Percentiles rank a stretch among this genome's conserved stretches.
phyloP scores from a whole-genome alignment of 1,284 basidiomycete genomes.

The Exobasidium rhododendri region DNA sequence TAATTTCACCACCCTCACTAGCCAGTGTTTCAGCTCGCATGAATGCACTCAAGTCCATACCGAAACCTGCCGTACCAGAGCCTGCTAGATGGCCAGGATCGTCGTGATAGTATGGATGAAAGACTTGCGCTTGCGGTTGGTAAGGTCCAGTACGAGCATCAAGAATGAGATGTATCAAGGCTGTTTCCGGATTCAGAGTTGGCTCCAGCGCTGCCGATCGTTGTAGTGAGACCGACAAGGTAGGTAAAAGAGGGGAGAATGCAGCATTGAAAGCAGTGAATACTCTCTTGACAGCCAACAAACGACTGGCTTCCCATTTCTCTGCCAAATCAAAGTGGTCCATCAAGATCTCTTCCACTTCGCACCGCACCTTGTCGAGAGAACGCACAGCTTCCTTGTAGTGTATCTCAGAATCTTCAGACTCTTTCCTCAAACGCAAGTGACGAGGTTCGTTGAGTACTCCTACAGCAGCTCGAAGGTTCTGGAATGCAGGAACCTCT shows the following conservation, averaged over 20 bases:
- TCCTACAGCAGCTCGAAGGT: slow-evolving; percentile 31
- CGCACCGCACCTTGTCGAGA: slow-evolving; percentile 42
- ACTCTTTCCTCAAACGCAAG: slow-evolving; percentile 42
- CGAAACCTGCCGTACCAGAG: slow-evolving; percentile 44
- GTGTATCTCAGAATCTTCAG: slow-evolving; percentile 39
- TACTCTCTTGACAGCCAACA: slow-evolving; percentile 38
- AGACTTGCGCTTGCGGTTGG: slow-evolving; percentile 41
- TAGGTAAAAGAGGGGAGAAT: slow-evolving; percentile 13
- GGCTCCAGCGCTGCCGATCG: slow-evolving; percentile 6
- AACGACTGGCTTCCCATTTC: slow-evolving; percentile 46
- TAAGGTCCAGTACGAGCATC: slow-evolving; percentile 44
- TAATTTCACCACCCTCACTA: background rate
- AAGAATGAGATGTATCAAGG: slow-evolving; percentile 33
- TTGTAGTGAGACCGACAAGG: slow-evolving; percentile 10
- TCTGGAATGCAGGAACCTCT: slow-evolving; percentile 17
- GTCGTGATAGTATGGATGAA: slow-evolving; percentile 52
- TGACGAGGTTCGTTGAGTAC: slow-evolving; percentile 45
- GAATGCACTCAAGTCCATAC: slow-evolving; percentile 39
- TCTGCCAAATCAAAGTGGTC: slow-evolving; percentile 44
- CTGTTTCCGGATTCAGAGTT: slow-evolving; percentile 3
- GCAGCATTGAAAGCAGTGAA: slow-evolving; percentile 17
- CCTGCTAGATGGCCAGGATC: slow-evolving; percentile 37
- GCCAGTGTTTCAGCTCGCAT: slow-evolving; percentile 33
- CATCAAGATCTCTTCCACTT: slow-evolving; percentile 42
- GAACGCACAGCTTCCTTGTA: slow-evolving; percentile 40